Conservation (phyloP, 176 grass and related monocot genomes). For the Puccinellia tenuiflora region DNA sequence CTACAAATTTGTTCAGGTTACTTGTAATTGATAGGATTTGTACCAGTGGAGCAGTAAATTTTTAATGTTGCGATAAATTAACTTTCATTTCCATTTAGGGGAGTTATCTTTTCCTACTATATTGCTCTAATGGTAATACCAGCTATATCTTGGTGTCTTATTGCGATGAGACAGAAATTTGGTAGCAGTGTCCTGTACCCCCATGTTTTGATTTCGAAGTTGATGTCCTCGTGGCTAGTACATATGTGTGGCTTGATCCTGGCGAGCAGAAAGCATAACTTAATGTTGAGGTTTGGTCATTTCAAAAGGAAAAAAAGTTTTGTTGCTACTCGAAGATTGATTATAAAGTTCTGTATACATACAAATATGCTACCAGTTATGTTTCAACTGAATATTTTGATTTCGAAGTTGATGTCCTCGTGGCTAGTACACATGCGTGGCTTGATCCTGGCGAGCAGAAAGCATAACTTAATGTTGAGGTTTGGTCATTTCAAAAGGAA, state of each 20-base stretch:
- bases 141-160: neutral
- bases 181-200: neutral
- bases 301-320: neutral
- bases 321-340: neutral
- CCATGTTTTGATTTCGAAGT: neutral
- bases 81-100: neutral
- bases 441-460: neutral
- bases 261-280: neutral
- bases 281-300: neutral
- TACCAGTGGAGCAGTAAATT: no score
- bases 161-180: neutral
- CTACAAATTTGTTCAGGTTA: neutral
- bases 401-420: neutral
- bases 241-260: neutral
- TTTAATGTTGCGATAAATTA: neutral
- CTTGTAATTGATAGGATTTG: neutral
- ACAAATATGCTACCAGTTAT: neutral
- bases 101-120: neutral
- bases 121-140: neutral
- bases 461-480: neutral
- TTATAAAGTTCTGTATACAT: neutral
- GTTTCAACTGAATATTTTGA: neutral
- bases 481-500: neutral
- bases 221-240: neutral
- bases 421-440: neutral